phyloP scores from a whole-genome alignment of 169 alveolate species.

The Cryptosporidium tyzzeri region DNA sequence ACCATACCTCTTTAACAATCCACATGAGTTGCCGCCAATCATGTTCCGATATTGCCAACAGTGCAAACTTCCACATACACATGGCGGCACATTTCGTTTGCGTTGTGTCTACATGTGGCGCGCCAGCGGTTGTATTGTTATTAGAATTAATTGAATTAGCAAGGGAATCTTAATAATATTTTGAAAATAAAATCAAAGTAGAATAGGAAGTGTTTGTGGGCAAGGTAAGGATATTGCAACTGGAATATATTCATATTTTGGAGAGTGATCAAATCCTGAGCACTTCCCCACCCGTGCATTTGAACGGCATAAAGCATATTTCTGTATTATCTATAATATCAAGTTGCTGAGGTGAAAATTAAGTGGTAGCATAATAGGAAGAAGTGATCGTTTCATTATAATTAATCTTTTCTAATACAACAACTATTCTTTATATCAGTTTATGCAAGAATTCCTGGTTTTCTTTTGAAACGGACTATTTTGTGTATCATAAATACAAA shows the following conservation, averaged over 20 bases:
- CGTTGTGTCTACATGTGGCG: conserved; percentile 27
- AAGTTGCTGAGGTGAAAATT: conserved; percentile 5
- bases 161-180: conserved; percentile 69
- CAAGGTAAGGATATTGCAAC: conserved; percentile 24
- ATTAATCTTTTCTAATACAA: background rate
- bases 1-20: background rate
- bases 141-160: conserved; percentile 23
- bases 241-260: conserved; percentile 5
- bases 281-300: conserved; percentile 8
- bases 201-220: conserved; percentile 67
- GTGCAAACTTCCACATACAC: conserved; percentile 45
- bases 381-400: background rate
- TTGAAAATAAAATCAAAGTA: conserved; percentile 21
- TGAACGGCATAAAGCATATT: background rate
- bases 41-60: conserved; percentile 16
- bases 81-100: conserved; percentile 9
- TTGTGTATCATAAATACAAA: background rate
- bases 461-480: background rate
- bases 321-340: background rate
- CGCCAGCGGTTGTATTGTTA: conserved; percentile 62
- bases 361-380: conserved; percentile 1
- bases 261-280: conserved; percentile 23
- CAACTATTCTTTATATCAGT: background rate
- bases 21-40: conserved; percentile 39
- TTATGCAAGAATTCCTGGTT: background rate